Evolutionary conservation across 768 basidiomycete species (phyloP).

Genomic region (Xanthoconium purpureum): DNA sequence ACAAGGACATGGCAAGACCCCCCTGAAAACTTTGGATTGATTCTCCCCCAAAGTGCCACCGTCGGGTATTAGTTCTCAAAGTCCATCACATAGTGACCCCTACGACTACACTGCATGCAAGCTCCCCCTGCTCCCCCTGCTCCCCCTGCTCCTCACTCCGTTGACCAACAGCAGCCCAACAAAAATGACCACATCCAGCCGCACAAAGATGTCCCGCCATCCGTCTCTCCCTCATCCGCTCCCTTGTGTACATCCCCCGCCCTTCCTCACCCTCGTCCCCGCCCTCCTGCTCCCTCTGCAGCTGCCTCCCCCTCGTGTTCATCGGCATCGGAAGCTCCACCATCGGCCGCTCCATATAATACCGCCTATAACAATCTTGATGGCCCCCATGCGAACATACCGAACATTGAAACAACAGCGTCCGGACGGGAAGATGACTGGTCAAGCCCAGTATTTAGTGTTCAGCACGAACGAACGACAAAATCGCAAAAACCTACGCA

Average conservation of each 20-base stretch:
- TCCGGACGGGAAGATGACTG: conserved; percentile 75
- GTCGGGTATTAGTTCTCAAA: no score
- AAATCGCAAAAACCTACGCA: conserved; percentile 32
- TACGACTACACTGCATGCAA: no score
- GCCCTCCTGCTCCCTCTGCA: conserved; percentile 17
- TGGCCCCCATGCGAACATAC: conserved; percentile 82
- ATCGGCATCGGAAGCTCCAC: conserved; percentile 35
- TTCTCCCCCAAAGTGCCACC: no score
- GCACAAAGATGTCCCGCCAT: conserved; percentile 63
- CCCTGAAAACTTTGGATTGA: no score
- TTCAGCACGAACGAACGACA: background rate
- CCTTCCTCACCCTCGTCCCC: conserved; percentile 14
- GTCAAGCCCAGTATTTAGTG: no score
- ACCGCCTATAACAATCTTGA: conserved; percentile 69
- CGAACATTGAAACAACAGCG: conserved; percentile 69
- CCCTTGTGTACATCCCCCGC: background rate
- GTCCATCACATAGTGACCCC: no score
- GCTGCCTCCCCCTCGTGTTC: conserved; percentile 21
- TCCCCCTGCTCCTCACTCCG: conserved; percentile 1
- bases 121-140: background rate
- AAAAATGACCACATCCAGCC: conserved; percentile 79
- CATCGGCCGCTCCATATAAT: conserved; percentile 60
- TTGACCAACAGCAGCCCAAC: conserved; percentile 53
- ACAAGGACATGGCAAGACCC: no score
- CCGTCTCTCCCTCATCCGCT: conserved; percentile 3